Conservation (phyloP, 352 stramenopile species). For the Phytophthora aleatoria region DNA sequence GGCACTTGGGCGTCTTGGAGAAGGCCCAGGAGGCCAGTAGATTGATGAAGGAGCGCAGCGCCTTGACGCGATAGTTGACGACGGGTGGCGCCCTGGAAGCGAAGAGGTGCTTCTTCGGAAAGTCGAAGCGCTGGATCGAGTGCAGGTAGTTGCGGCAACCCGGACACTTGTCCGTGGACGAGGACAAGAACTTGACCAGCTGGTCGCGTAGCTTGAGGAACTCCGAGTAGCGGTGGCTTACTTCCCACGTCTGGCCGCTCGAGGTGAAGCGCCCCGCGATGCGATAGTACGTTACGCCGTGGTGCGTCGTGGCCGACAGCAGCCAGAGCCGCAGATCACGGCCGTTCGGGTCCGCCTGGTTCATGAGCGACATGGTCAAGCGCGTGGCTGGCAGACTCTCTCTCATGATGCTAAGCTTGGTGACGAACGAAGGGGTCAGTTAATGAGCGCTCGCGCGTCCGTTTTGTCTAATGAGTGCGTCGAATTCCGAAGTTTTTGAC, state of each 20-base stretch:
- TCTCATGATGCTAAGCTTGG: constrained; percentile 27
- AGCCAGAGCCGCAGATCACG: constrained; percentile 73
- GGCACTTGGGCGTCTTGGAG: constrained; percentile 83
- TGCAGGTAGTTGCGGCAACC: constrained; percentile 83
- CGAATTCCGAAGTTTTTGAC: constrained; percentile 12
- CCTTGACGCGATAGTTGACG: constrained; percentile 86
- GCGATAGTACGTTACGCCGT: constrained; percentile 70
- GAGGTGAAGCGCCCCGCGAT: constrained; percentile 69
- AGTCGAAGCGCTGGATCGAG: constrained; percentile 79
- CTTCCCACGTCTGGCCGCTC: constrained; percentile 76
- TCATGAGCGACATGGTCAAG: constrained; percentile 62
- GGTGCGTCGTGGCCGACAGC: constrained; percentile 55
- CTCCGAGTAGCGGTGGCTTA: constrained; percentile 86
- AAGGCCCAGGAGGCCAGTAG: constrained; percentile 82
- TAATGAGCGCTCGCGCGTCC: background rate
- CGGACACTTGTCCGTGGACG: constrained; percentile 71
- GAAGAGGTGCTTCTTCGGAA: constrained; percentile 89
- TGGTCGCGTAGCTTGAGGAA: constrained; percentile 78
- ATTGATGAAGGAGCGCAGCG: constrained; percentile 85
- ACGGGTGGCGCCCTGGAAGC: constrained; percentile 74
- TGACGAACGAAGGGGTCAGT: constrained; percentile 1
- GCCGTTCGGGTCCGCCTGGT: constrained; percentile 43
- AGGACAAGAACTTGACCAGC: constrained; percentile 80
- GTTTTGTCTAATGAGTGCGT: constrained; percentile 22
- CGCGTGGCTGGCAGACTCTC: constrained; percentile 45